Percentiles rank a stretch among this genome's conserved stretches.
Evolutionary conservation across 2,329 filamentous ascomycete species (phyloP).

Genomic region (Sporothrix inflata): DNA sequence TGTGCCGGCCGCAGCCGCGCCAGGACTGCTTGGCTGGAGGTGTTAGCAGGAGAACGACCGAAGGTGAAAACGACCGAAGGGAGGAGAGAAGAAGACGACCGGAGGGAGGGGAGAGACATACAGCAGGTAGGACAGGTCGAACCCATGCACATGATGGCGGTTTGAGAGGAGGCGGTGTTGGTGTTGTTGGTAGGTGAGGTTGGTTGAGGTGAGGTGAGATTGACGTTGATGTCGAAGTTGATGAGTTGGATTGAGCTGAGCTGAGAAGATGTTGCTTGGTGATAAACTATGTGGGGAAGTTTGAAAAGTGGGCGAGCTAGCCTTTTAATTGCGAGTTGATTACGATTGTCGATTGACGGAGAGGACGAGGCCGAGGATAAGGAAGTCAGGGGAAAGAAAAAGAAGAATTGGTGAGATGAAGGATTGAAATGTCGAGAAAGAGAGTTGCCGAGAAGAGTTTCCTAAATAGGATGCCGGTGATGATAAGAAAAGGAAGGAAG

Average conservation of each 20-base stretch:
- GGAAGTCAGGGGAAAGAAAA: background rate
- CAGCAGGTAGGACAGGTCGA: conserved; percentile 49
- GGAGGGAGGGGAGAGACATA: conserved; percentile 36
- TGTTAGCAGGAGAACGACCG: background rate
- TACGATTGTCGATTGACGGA: too few relatives aligned
- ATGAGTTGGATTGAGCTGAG: background rate
- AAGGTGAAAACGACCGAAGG: background rate
- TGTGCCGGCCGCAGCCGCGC: conserved; percentile 55
- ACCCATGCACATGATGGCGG: conserved; percentile 47
- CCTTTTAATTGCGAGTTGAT: background rate
- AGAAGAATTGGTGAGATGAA: background rate
- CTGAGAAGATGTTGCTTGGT: background rate
- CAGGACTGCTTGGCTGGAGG: conserved; percentile 51
- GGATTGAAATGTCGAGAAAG: background rate
- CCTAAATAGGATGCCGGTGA: background rate
- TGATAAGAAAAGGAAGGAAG: background rate
- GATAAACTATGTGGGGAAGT: background rate
- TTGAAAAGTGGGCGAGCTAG: background rate
- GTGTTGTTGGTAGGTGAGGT: background rate
- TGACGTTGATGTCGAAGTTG: background rate
- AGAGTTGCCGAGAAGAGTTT: background rate
- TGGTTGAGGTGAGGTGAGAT: background rate
- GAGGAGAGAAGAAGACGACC: conserved; percentile 21
- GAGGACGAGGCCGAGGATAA: background rate
- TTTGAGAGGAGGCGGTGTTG: background rate